Conservation (phyloP, 2,329 filamentous ascomycete genomes). For the Aspergillus sp. region DNA sequence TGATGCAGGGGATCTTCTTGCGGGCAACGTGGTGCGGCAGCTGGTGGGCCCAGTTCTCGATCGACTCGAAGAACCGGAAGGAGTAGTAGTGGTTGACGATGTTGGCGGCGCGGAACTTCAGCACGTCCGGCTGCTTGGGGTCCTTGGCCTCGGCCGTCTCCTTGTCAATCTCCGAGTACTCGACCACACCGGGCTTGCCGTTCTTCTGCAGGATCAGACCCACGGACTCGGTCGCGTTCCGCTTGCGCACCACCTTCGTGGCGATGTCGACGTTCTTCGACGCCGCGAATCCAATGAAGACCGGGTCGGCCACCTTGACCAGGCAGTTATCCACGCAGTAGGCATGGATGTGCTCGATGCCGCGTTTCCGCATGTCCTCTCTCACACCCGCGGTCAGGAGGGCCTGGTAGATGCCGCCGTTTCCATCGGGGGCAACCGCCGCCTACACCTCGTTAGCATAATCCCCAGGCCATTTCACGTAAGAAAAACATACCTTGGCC, state of each 20-base stretch:
- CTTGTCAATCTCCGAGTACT: slow-evolving; percentile 95
- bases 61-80: slow-evolving; percentile 85
- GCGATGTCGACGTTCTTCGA: slow-evolving; percentile 89
- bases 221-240: slow-evolving; percentile 91
- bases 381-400: slow-evolving; percentile 77
- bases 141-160: slow-evolving; percentile 89
- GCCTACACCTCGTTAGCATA: slow-evolving; percentile 46
- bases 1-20: slow-evolving; percentile 94
- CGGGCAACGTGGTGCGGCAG: slow-evolving; percentile 93
- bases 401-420: slow-evolving; percentile 94
- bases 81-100: slow-evolving; percentile 99
- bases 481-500: slow-evolving; percentile 59
- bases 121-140: slow-evolving; percentile 71
- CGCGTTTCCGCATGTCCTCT: slow-evolving; percentile 82
- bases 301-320: slow-evolving; percentile 96
- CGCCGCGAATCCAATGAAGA: slow-evolving; percentile 92
- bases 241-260: slow-evolving; percentile 99
- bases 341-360: slow-evolving; percentile 90
- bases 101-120: slow-evolving; percentile 97
- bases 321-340: slow-evolving; percentile 99
- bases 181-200: slow-evolving; percentile 92
- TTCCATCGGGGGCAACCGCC: slow-evolving; percentile 93
- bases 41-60: slow-evolving; percentile 79
- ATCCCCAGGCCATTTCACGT: neutral
- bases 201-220: slow-evolving; percentile 94